Base-by-base conservation (phyloP, 148 eudicot genomes). In the Persicaria tinctoria region DNA sequence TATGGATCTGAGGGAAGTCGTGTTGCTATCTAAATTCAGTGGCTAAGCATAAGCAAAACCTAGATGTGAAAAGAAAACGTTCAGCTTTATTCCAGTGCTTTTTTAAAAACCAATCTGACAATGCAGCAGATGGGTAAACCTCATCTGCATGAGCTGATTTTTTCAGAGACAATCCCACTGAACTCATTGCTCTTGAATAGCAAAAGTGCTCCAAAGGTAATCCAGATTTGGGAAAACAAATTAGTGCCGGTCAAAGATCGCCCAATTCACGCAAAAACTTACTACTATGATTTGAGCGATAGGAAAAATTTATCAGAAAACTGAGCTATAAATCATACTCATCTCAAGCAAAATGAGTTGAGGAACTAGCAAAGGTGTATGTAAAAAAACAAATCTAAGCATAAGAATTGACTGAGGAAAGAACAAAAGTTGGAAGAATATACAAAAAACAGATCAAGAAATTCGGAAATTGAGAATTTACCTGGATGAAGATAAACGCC, bases 401-500 rank as follows among this genome's bases (percentile, higher is more conserved):
- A 7, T 71, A 71, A 13, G 55, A 16, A 72, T 59, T 55, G 41
- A 44, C 38, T 12, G 68, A 51, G 32, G 10, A 4, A 23, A 12
- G 51, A 75, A 53, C 4, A 53, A 53, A 53, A 73, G 27, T 70
- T 75, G 46, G 74, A 46, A 23, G 4, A 8, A 8, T 32, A 32
- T 32, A 0, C 50, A 57, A 14, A 27, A 57, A 41, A 8, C 1
- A 23, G 46, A 69, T 47, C 32, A 5, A 44, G 63, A 71, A 7
- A 49, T 2, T n/a, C 4, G 46, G 47, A 56, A 23, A 71, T 71
- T n/a, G n/a, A 53, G 9, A 57, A 18, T 1, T 51, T 27, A 89
- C 98, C 93, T 93, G 98, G 80, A 89, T 84, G 84, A 86, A 93
- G 82, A 91, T 87, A 80, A 93, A 93, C 27, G 82, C 89, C 16